Evolutionary conservation across 805 yeast species (phyloP), one percentile per base, ranked within the genome.

Genomic region (Ogataea trehalophila): DNA sequence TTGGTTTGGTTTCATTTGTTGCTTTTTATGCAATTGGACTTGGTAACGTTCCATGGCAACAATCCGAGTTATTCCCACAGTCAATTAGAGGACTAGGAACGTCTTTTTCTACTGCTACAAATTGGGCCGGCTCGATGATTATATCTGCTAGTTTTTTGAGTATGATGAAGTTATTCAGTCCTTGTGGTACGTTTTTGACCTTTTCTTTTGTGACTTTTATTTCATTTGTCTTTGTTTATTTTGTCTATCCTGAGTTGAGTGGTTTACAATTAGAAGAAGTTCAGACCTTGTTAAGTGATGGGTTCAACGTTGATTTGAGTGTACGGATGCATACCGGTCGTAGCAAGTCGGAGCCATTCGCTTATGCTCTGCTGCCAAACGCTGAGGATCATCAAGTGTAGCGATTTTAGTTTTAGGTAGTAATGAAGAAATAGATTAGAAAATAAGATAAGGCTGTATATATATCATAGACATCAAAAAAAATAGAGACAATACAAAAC

Each of bases 21-120:
- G 97, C 96, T 3, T 81, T 85, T 45, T 92, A 91, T 65, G 96
- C 97, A 42, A 73, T 88, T 55, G 98, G 98, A 56, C 87, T 91
- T 56, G 99, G 99, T 70, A 91, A 92, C 66, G 94, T 89, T 46
- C 97, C 98, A 47, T 92, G 99, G 99, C 96, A 92, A 64, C 97
- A 94, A 63, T 85, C 92, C 48, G 99, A 92, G 69, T 72, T 92
- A 61, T 90, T 94, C 71, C 94, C 97, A 34, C 96, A 91, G 74
- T 79, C 82, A 52, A 97, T 92, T 33, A 81, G 99, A 65, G 95
- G 96, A 49, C 76, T 89, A 41, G 98, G 98, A 51, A 83, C 90
- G 9, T 87, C 96, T 49, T 84, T 80, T 60, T 90, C 97, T 2
- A 88, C 97, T 13, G 92, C 94, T 15, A 83, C 91, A 39, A 92